Evolutionary conservation across 768 basidiomycete species (phyloP).

Genomic region (Lactifluus subvellereus): DNA sequence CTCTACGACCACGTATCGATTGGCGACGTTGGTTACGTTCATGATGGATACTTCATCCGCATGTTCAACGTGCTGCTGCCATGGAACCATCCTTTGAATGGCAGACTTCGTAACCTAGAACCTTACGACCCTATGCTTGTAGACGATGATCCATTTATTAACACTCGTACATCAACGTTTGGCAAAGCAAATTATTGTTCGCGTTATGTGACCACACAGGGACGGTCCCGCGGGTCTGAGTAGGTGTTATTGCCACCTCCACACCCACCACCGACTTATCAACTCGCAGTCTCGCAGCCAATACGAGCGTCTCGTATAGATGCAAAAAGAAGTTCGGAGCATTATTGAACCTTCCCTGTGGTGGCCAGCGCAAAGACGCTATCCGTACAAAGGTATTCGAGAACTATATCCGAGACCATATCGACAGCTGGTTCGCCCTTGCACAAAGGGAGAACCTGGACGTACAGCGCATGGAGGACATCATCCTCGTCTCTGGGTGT

Average conservation of each 20-base stretch:
- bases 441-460: too few species aligned
- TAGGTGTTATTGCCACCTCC: neutral
- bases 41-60: too few species aligned
- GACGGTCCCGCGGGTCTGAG: neutral
- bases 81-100: neutral
- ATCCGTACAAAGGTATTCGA: neutral
- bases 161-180: neutral
- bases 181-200: neutral
- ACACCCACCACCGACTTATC: neutral
- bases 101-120: neutral
- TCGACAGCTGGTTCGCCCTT: too few species aligned
- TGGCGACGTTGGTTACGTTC: neutral
- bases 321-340: neutral
- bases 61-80: constrained; percentile 17
- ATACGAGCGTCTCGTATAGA: neutral
- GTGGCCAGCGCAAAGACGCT: neutral
- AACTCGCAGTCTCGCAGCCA: neutral
- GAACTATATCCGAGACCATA: too few species aligned
- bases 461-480: too few species aligned
- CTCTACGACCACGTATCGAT: too few species aligned
- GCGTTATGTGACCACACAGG: neutral
- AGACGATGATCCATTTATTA: neutral
- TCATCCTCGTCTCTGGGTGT: too few species aligned
- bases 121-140: neutral
- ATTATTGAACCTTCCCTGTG: neutral